Percentiles rank a stretch among this genome's conserved stretches.
phyloP scores from a whole-genome alignment of 169 alveolate genomes.

The Plasmodium knowlesi region DNA sequence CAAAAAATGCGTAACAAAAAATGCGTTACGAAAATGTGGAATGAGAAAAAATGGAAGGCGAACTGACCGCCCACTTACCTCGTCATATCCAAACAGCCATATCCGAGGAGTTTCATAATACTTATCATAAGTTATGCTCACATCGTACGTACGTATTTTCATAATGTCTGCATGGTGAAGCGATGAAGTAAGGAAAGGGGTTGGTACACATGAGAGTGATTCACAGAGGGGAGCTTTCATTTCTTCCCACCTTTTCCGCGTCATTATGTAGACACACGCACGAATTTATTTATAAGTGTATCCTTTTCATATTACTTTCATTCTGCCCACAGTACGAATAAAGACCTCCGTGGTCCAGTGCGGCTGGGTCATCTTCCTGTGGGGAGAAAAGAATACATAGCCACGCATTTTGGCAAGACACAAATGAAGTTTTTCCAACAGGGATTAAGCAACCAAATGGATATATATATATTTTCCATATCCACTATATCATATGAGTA shows the following conservation, averaged over 20 bases:
- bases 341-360: slow-evolving; percentile 7
- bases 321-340: slow-evolving; percentile 2
- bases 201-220: slow-evolving; percentile 1
- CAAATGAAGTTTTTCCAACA: not conserved
- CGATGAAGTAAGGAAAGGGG: not conserved
- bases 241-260: not conserved
- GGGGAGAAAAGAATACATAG: slow-evolving; percentile 10
- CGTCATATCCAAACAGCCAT: slow-evolving; percentile 91
- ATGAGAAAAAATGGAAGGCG: not conserved
- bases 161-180: slow-evolving; percentile 6
- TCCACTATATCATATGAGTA: not conserved
- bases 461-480: slow-evolving; percentile 8
- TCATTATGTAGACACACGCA: not conserved
- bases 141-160: slow-evolving; percentile 78
- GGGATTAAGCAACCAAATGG: not conserved
- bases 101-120: slow-evolving; percentile 90
- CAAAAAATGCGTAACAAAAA: not conserved
- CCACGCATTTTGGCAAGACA: not conserved
- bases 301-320: slow-evolving; percentile 21
- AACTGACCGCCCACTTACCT: not conserved
- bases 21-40: not conserved
- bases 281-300: slow-evolving; percentile 28
- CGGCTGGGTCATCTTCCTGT: slow-evolving; percentile 73
- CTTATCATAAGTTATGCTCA: slow-evolving; percentile 80
- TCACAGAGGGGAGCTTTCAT: not conserved